Percentiles rank a stretch among this genome's conserved stretches.
Evolutionary conservation across 139 green algal genomes (phyloP).

Genomic region (Chlamydomonas applanata): DNA sequence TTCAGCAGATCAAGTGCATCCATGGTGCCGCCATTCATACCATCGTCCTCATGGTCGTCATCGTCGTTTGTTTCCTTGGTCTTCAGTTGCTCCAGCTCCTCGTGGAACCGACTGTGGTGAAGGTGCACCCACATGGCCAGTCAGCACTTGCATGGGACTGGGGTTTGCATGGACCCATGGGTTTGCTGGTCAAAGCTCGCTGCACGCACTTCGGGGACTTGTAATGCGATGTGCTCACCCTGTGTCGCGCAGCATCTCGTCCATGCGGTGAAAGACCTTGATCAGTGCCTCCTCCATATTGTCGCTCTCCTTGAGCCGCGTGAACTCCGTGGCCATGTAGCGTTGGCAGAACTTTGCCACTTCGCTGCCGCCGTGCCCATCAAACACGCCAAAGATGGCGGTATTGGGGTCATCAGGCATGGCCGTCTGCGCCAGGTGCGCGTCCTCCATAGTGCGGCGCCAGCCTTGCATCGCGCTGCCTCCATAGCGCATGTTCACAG

Average conservation of each 20-base stretch:
- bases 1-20: slow-evolving; percentile 63
- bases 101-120: slow-evolving; percentile 28
- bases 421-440: slow-evolving; percentile 59
- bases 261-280: slow-evolving; percentile 79
- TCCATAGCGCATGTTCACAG: slow-evolving; percentile 56
- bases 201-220: too few relatives aligned
- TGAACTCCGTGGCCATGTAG: slow-evolving; percentile 76
- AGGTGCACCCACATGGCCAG: too few relatives aligned
- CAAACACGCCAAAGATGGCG: slow-evolving; percentile 85
- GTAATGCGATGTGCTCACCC: not conserved
- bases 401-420: slow-evolving; percentile 29
- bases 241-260: slow-evolving; percentile 32
- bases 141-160: too few relatives aligned
- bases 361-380: slow-evolving; percentile 83
- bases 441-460: slow-evolving; percentile 77
- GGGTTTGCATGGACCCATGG: too few relatives aligned
- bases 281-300: slow-evolving; percentile 62
- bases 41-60: slow-evolving; percentile 20
- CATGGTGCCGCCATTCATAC: slow-evolving; percentile 32
- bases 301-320: slow-evolving; percentile 51
- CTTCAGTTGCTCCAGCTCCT: slow-evolving; percentile 60
- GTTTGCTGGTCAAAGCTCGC: too few relatives aligned
- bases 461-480: slow-evolving; percentile 85
- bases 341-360: slow-evolving; percentile 85
- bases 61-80: slow-evolving; percentile 45